Evolutionary conservation across 1,284 basidiomycete species (phyloP), one percentile per base, ranked within the genome.

Genomic region (Mycosarcoma maydis): DNA sequence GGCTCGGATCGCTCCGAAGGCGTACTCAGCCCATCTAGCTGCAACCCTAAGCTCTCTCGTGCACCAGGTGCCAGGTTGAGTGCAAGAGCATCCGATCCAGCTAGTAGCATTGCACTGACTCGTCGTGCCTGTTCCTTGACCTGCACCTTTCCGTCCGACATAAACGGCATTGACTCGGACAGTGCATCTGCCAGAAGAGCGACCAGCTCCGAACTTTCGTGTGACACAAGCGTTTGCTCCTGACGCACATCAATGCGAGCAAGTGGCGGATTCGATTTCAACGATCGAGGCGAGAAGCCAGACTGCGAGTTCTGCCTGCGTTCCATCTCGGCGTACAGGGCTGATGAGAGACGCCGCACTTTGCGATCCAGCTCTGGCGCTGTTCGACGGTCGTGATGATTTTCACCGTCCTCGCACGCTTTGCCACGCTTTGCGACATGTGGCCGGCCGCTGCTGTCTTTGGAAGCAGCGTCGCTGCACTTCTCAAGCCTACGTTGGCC

Each of bases 51-150:
- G 30, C 60, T 64, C 4, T 70, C 66, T 10, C 70, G 34, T 8
- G 70, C 70, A 6, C 60, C 70, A 0, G 70, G 70, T 4, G 70
- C 70, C 34, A 72, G 24, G 37, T 45, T 61, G 9, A 72, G 40
- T 27, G 70, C 66, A 2, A 72, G 32, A 2, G 65, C 65, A 40
- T 72, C 66, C n/a, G 70, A 72, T 0, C 70, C 70, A 1, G 53
- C 62, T 1, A 72, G 44, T 16, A 72, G 48, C 70, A 72, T 64
- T 2, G 70, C 66, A 41, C 65, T 69, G 4, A 72, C 53, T 3
- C 65, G 17, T 6, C 58, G 37, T 8, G 56, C 70, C 34, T 69
- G 61, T 20, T 64, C 60, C 7, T 39, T 39, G n/a, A 60, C 52
- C 29, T 52, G 46, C 26, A 36, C 46, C 3, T 34, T 38, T 20